phyloP scores from a whole-genome alignment of 768 basidiomycete species.

The Tephrocybe sp. region DNA sequence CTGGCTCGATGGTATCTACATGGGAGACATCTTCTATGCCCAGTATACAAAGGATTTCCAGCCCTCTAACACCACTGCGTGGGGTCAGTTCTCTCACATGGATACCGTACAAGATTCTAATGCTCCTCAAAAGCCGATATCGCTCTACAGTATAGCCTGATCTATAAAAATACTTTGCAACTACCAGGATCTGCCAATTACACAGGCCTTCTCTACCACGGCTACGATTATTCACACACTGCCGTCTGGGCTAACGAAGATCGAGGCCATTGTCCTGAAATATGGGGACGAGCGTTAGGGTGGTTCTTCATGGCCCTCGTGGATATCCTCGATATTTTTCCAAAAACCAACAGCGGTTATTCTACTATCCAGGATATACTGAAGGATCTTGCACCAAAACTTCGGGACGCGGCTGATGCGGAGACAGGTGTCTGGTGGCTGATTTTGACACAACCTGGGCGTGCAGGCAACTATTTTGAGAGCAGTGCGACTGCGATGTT shows the following conservation, averaged over 20 bases:
- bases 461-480: conserved; percentile 47
- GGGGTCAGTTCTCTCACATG: conserved; percentile 26
- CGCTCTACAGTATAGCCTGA: conserved; percentile 38
- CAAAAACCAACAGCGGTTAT: conserved; percentile 23
- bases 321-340: conserved; percentile 38
- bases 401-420: conserved; percentile 31
- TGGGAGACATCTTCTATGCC: conserved; percentile 45
- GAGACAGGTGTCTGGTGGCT: conserved; percentile 46
- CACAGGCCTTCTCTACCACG: conserved; percentile 44
- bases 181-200: conserved; percentile 18
- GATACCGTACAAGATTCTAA: not conserved
- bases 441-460: conserved; percentile 44
- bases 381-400: conserved; percentile 31
- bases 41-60: conserved; percentile 38
- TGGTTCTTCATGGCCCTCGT: conserved; percentile 50
- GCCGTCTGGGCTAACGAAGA: conserved; percentile 43
- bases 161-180: conserved; percentile 42
- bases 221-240: conserved; percentile 44
- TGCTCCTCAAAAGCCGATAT: conserved; percentile 33
- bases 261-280: conserved; percentile 45
- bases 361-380: conserved; percentile 23
- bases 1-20: conserved; percentile 46
- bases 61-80: conserved; percentile 35
- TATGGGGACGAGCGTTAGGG: conserved; percentile 48
- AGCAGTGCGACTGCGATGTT: conserved; percentile 46